Conservation (phyloP, 2,329 filamentous ascomycete species). For the Penicillium expansum region DNA sequence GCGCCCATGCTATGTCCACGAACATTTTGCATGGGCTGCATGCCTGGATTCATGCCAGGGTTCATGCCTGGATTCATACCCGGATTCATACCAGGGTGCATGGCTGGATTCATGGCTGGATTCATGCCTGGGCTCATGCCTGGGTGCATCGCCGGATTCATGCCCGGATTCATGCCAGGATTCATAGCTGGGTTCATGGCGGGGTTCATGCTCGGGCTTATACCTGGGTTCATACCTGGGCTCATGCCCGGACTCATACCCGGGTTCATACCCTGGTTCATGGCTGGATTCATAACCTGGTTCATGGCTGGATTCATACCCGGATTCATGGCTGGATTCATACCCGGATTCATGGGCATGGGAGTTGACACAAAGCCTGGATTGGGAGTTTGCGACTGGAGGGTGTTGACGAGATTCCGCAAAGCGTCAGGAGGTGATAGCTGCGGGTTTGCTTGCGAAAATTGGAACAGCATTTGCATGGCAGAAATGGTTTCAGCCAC, state of each 20-base stretch:
- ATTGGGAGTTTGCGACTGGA: conserved; percentile 39
- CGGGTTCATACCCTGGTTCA: background rate
- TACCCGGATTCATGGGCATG: conserved; percentile 21
- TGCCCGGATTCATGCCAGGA: background rate
- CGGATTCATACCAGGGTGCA: conserved; percentile 22
- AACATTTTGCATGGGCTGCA: conserved; percentile 38
- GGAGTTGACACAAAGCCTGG: conserved; percentile 28
- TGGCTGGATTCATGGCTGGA: background rate
- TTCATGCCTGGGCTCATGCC: background rate
- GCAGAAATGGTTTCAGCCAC: conserved; percentile 64
- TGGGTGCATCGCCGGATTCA: background rate
- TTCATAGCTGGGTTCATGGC: background rate
- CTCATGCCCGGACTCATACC: background rate
- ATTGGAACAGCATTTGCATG: conserved; percentile 61
- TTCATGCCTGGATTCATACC: conserved; percentile 2
- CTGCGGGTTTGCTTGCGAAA: conserved; percentile 53
- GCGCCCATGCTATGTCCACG: conserved; percentile 48
- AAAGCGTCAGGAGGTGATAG: conserved; percentile 57
- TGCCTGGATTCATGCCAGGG: conserved; percentile 28
- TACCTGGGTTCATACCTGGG: background rate
- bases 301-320: background rate
- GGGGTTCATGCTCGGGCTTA: background rate
- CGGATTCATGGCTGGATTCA: background rate
- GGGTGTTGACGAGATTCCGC: conserved; percentile 49
- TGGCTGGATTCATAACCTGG: conserved; percentile 20